Evolutionary conservation across 352 stramenopile genomes (phyloP).

Genomic region (Globisporangium cystogenes): DNA sequence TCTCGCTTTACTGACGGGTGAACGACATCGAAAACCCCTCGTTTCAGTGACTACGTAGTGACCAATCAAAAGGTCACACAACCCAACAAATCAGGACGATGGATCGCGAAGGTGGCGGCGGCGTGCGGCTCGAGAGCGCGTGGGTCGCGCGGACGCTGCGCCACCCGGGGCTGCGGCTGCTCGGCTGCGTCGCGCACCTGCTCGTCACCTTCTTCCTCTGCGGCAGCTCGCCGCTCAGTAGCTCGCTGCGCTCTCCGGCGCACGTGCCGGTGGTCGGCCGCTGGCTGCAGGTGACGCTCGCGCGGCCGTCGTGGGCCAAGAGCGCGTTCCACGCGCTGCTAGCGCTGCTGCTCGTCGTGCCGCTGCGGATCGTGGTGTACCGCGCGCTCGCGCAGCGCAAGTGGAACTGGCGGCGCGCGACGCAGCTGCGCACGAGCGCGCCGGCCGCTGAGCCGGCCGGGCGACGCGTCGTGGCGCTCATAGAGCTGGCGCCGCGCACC

Average conservation of each 20-base stretch:
- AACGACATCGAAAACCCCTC: no score
- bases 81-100: neutral
- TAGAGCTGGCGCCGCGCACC: constrained; percentile 18
- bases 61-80: neutral
- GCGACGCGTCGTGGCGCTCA: constrained; percentile 13
- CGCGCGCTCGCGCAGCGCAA: constrained; percentile 23
- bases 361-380: constrained; percentile 41
- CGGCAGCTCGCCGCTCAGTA: constrained; percentile 34
- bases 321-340: constrained; percentile 24
- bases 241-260: constrained; percentile 20
- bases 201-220: constrained; percentile 30
- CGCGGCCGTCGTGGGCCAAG: constrained; percentile 23
- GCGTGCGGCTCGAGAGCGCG: constrained; percentile 25
- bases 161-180: constrained; percentile 29
- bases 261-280: constrained; percentile 38
- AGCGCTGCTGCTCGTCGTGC: constrained; percentile 11
- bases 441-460: neutral
- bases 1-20: no score
- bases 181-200: constrained; percentile 26
- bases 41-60: no score
- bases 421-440: neutral
- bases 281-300: constrained; percentile 15
- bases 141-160: constrained; percentile 41
- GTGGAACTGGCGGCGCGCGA: constrained; percentile 40
- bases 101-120: neutral